Evolutionary conservation across 768 basidiomycete genomes (phyloP).

Genomic region (Russula abietina): DNA sequence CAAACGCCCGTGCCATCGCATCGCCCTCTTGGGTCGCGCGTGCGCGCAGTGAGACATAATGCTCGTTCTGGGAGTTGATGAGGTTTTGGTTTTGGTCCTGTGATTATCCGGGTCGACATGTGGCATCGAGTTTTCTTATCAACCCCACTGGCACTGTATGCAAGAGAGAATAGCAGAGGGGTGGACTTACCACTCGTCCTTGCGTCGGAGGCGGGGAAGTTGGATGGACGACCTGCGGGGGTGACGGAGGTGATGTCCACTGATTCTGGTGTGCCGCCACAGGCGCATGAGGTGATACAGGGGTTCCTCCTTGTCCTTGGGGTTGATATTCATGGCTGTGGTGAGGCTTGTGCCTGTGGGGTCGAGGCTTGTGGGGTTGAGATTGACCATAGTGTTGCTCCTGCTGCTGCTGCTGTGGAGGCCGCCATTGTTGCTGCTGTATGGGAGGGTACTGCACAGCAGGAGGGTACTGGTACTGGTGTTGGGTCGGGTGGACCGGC

Average conservation of each 20-base stretch:
- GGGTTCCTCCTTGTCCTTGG: not conserved
- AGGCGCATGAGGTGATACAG: not conserved
- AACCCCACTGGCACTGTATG: not conserved
- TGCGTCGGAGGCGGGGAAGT: constrained; percentile 8
- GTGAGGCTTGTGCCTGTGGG: constrained; percentile 21
- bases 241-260: not conserved
- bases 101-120: not conserved
- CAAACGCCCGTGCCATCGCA: constrained; percentile 63
- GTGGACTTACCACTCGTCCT: constrained; percentile 19
- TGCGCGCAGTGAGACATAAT: constrained; percentile 66
- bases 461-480: too few species aligned
- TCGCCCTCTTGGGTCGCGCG: constrained; percentile 77
- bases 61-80: constrained; percentile 59
- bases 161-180: not conserved
- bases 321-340: constrained; percentile 25
- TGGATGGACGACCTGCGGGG: not conserved
- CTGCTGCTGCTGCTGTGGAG: constrained; percentile 18
- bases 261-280: not conserved
- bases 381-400: constrained; percentile 21
- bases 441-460: constrained; percentile 10
- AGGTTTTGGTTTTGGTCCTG: constrained; percentile 46
- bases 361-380: constrained; percentile 23
- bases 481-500: not conserved
- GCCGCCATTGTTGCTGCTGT: constrained; percentile 19
- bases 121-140: not conserved